A percentile compares a stretch with the other conserved stretches of the same genome.
Conservation (phyloP, 73 alveolate species). For the Paraurostyla sp. region DNA sequence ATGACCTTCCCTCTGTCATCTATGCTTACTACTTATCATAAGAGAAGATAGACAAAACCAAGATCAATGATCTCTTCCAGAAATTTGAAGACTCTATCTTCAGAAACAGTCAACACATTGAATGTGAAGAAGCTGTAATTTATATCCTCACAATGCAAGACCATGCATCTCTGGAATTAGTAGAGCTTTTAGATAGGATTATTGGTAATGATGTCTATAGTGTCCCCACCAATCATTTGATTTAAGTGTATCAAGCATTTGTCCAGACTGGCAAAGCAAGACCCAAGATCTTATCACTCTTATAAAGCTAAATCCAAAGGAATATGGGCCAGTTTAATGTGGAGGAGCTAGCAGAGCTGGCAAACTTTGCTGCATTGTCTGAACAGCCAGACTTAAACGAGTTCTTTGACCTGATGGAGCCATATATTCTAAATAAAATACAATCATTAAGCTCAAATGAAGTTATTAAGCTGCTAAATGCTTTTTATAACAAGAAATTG, state of each 20-base stretch:
- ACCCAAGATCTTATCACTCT: not conserved
- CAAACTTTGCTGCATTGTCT: not conserved
- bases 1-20: too few species aligned
- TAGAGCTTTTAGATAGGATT: not conserved
- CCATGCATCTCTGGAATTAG: not conserved
- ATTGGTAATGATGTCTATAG: not conserved
- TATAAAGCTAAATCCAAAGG: not conserved
- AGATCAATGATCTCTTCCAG: too few species aligned
- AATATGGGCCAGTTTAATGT: not conserved
- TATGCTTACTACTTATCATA: too few species aligned
- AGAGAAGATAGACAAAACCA: too few species aligned
- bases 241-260: not conserved
- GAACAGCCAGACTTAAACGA: not conserved
- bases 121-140: not conserved
- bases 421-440: not conserved
- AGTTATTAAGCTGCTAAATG: not conserved
- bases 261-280: not conserved
- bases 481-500: not conserved
- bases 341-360: not conserved
- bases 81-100: not conserved
- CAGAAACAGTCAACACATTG: not conserved
- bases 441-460: not conserved
- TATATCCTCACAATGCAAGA: not conserved
- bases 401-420: not conserved
- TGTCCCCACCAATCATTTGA: not conserved